Evolutionary conservation across 2,329 filamentous ascomycete genomes (phyloP).

Genomic region (Stagonosporopsis rhizophila): DNA sequence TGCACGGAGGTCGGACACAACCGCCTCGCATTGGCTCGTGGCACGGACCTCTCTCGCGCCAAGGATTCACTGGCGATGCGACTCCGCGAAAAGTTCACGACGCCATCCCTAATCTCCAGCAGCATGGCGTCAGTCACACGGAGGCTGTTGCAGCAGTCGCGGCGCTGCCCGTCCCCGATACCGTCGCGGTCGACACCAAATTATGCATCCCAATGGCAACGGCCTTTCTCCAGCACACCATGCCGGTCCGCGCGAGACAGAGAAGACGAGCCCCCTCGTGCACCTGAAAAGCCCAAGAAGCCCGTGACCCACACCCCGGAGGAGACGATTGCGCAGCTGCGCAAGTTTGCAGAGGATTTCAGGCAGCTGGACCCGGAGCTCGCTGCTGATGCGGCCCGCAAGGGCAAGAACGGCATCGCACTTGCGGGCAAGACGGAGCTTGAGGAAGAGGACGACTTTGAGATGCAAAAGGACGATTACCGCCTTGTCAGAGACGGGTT

Average conservation of each 20-base stretch:
- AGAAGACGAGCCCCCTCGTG: conserved; percentile 22
- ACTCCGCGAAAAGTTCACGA: conserved; percentile 43
- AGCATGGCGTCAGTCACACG: conserved; percentile 48
- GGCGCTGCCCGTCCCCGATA: conserved; percentile 38
- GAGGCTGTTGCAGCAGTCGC: conserved; percentile 41
- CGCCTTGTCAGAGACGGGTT: conserved; percentile 33
- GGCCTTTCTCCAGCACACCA: conserved; percentile 41
- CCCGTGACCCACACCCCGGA: conserved; percentile 14
- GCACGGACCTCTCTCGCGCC: conserved; percentile 31
- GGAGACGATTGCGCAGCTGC: conserved; percentile 29
- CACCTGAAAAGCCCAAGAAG: conserved; percentile 11
- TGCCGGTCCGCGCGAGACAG: conserved; percentile 24
- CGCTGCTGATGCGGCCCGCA: conserved; percentile 33
- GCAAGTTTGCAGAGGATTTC: conserved; percentile 32
- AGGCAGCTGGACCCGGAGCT: conserved; percentile 33
- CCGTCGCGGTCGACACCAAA: conserved; percentile 23
- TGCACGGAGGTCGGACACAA: conserved; percentile 33
- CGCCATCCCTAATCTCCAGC: conserved; percentile 23
- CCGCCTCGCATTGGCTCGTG: conserved; percentile 26
- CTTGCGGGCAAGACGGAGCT: conserved; percentile 25
- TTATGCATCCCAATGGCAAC: conserved; percentile 41
- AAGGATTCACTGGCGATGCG: conserved; percentile 16
- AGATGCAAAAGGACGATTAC: conserved; percentile 26
- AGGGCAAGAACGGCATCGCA: conserved; percentile 32
- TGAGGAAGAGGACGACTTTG: conserved; percentile 38